Base-by-base conservation (phyloP, 2,329 filamentous ascomycete species). In the Aspergillus alliaceus region DNA sequence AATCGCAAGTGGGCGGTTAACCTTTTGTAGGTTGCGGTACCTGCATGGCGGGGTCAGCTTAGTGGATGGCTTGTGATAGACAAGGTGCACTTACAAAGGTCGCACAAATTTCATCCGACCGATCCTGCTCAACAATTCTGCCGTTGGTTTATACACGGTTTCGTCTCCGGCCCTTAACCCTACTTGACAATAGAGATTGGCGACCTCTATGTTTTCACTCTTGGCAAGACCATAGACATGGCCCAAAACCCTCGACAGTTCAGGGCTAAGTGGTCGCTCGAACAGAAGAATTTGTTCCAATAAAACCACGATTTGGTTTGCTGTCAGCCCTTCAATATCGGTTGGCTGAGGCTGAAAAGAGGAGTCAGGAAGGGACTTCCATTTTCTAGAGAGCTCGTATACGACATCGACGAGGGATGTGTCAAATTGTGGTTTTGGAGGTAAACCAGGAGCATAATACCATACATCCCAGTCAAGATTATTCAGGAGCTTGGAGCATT, bases 61-160 rank as follows among this genome's bases (percentile, higher is more conserved):
- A 27, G 8, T 6, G 6, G 32, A 18, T n/a, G 14, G 22, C 22
- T 12, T n/a, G n/a, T 20, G 20, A 20, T 42, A 20, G 25, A 44
- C 9, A 22, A 29, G 44, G 24, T 24, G 3, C 37, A 64, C 74
- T 69, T 72, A 97, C 69, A 98, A 77, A 22, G 93, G 91, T 48
- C 93, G 82, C 58, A 98, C 93, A 75, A 93, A 98, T 83, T 98
- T 98, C 95, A 99, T 98, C 56, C 95, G 82, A 12, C 95, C 95
- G 24, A 97, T 92, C 52, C 83, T 82, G 31, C 90, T 90, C 37
- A 98, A 80, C 54, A 97, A 79, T 57, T 90, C 85, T 1, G 89
- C 86, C 0, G 91, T 86, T 1, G 88, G 87, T 58, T 85, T 72
- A 67, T 93, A 91, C 35, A 89, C 84, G 56, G 81, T 84, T 51